Evolutionary conservation across 2,329 filamentous ascomycete species (phyloP).

Genomic region (Gaeumannomyces sp.): DNA sequence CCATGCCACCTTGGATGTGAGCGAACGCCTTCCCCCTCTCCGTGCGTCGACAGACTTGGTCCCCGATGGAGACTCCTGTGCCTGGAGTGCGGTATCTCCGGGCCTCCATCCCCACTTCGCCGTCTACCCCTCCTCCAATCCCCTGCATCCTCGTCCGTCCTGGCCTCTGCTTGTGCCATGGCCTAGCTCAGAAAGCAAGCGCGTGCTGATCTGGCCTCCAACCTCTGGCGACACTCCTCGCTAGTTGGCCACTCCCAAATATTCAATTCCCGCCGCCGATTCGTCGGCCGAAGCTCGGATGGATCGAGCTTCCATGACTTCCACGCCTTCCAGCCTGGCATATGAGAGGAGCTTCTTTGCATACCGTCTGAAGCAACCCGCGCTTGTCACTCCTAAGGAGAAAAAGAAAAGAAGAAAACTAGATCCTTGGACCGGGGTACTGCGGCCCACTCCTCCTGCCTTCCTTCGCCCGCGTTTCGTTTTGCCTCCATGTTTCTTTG

Average conservation of each 20-base stretch:
- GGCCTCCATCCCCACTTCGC: neutral
- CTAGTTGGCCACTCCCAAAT: slow-evolving; percentile 13
- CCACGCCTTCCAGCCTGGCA: neutral
- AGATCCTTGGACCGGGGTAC: too few species aligned
- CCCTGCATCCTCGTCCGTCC: neutral
- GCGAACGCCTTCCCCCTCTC: too few species aligned
- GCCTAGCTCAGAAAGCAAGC: slow-evolving; percentile 10
- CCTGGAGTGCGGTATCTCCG: too few species aligned
- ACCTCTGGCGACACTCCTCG: slow-evolving; percentile 12
- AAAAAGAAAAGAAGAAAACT: too few species aligned
- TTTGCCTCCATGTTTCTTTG: too few species aligned
- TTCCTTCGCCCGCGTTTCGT: too few species aligned
- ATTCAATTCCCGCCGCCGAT: slow-evolving; percentile 22
- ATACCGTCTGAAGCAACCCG: too few species aligned
- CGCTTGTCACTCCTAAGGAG: too few species aligned
- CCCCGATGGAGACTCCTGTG: too few species aligned
- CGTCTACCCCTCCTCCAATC: neutral
- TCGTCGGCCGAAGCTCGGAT: slow-evolving; percentile 15
- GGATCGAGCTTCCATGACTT: slow-evolving; percentile 17
- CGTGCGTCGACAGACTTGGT: too few species aligned
- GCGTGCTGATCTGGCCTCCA: slow-evolving; percentile 15
- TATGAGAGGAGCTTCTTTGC: slow-evolving; percentile 2
- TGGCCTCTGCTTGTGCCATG: neutral
- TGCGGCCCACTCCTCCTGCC: too few species aligned
- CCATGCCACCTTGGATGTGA: too few species aligned